Evolutionary conservation across 2,329 filamentous ascomycete species (phyloP).

Genomic region (Ambrosiella cleistominuta): DNA sequence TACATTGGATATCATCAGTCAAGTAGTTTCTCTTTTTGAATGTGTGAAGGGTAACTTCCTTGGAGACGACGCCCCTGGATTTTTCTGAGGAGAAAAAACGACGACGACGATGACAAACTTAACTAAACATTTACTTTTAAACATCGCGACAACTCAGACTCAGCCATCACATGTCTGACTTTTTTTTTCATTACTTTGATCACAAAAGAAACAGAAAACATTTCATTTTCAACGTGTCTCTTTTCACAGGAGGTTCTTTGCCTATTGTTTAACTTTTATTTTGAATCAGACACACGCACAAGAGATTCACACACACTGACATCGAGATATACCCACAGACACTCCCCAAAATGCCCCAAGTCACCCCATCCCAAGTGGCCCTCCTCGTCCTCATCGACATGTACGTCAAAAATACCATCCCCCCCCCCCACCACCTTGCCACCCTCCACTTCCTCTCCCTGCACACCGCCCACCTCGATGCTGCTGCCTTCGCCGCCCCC

Average conservation of each 20-base stretch:
- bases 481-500: slow-evolving; percentile 15
- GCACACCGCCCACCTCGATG: slow-evolving; percentile 38
- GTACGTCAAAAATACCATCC: slow-evolving; percentile 56
- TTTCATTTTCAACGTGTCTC: not conserved
- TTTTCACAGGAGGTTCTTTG: not conserved
- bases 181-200: not conserved
- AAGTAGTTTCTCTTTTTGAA: too few relatives aligned
- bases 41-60: not conserved
- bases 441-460: slow-evolving; percentile 65
- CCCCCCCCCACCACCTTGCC: slow-evolving; percentile 51
- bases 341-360: slow-evolving; percentile 53
- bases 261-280: too few relatives aligned
- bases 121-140: not conserved
- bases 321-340: too few relatives aligned
- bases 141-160: not conserved
- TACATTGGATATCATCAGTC: too few relatives aligned
- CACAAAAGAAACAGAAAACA: not conserved
- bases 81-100: not conserved
- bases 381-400: slow-evolving; percentile 65
- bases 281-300: too few relatives aligned
- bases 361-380: slow-evolving; percentile 78
- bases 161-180: not conserved
- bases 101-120: not conserved
- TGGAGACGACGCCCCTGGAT: not conserved
- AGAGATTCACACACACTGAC: too few relatives aligned